Evolutionary conservation across 306 rosid genomes (phyloP), one percentile per base, ranked within the genome.

Genomic region (Trifolium subterraneum): DNA sequence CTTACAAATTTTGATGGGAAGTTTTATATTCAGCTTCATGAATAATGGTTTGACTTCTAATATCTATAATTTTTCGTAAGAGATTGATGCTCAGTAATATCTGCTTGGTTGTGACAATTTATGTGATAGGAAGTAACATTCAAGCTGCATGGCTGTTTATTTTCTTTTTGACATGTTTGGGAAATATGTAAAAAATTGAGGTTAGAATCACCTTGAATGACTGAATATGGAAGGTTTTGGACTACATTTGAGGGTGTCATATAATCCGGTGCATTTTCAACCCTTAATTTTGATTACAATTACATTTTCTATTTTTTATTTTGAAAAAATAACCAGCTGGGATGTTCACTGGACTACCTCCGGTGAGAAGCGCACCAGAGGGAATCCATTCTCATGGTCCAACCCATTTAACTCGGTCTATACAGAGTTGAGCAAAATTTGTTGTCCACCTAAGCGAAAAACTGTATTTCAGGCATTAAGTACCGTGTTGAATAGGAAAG

Each of bases 1-100:
- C 68, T 35, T 60, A 36, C 76, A 71, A 74, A 48, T 79, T 84
- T 80, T 66, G 77, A 81, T 63, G 81, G 80, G 76, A 81, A 76
- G 51, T 72, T 72, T 64, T 73, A 33, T 51, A 71, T 42, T 35
- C 54, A 33, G 66, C 79, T n/a, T 51, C 72, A 33, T 60, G 73
- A 65, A 70, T 78, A 84, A 64, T 55, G 80, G 50, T 62, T 84
- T 25, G 80, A 84, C 78, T 82, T 64, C 45, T 23, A 64, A 48
- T 35, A 70, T 69, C 62, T 51, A 51, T 69, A 74, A 69, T 70
- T 64, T 87, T 84, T 60, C 31, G 45, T 52, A 66, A 62, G 75
- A 71, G 51, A 69, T 50, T 67, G 72, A 56, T 14, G 75, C 71
- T 38, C 70, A 25, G 8, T 65, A 51, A 51, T 23, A 62, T 48